Evolutionary conservation across 345 rosid genomes (phyloP).

Genomic region (Trapa incisa): DNA sequence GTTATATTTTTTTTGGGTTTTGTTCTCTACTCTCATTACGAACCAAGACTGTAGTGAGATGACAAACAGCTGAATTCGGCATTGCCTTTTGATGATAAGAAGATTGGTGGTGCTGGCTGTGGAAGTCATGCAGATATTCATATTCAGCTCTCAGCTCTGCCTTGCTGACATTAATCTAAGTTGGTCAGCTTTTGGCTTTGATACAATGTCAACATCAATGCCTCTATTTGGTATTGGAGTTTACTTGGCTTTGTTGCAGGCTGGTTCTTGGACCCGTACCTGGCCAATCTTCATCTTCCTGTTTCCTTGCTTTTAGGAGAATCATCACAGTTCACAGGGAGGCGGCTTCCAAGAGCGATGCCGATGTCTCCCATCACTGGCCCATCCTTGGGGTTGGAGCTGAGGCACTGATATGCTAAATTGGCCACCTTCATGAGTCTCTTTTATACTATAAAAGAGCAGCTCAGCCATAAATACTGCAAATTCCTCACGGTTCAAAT

Average conservation of each 20-base stretch:
- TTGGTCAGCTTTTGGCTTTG: neutral
- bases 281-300: neutral
- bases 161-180: neutral
- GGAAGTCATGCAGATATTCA: no score
- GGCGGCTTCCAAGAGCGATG: slow-evolving; percentile 39
- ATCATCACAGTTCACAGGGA: slow-evolving; percentile 3
- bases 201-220: neutral
- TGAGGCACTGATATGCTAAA: slow-evolving; percentile 78
- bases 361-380: slow-evolving; percentile 50
- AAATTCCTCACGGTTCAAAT: no score
- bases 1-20: no score
- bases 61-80: no score
- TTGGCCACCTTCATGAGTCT: slow-evolving; percentile 49
- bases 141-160: no score
- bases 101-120: no score
- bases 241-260: neutral
- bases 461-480: no score
- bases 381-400: slow-evolving; percentile 87
- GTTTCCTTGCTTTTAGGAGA: slow-evolving; percentile 1
- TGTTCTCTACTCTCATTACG: no score
- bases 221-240: neutral
- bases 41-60: no score
- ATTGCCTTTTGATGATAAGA: no score
- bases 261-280: neutral
- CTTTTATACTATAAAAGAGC: no score